These are phyloP conservation scores for Macadamia tetraphylla DNA, from an alignment of 164 flowering plant genomes.

Conservation along the genomic window DNA sequence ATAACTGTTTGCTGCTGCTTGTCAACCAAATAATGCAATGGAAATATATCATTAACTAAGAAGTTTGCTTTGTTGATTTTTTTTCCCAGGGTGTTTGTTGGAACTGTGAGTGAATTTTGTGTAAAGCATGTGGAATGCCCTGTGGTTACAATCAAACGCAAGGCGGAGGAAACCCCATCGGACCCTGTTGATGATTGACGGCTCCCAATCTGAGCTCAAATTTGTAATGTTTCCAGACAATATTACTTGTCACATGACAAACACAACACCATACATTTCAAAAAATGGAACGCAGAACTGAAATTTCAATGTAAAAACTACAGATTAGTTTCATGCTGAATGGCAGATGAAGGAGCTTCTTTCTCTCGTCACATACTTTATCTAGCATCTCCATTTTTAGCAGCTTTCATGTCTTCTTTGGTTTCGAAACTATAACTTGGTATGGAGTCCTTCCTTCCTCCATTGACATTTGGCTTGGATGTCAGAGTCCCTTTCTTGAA, in stretches of 20 bases:
- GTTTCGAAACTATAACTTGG: slow-evolving; percentile 11
- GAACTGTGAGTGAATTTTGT: slow-evolving; percentile 95
- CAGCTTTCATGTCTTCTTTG: slow-evolving; percentile 15
- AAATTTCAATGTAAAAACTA: neutral
- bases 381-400: slow-evolving; percentile 16
- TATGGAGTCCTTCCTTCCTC: slow-evolving; percentile 13
- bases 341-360: neutral
- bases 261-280: neutral
- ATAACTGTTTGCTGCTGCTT: neutral
- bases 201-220: neutral
- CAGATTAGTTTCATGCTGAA: neutral
- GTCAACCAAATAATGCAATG: neutral
- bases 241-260: neutral
- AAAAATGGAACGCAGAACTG: neutral
- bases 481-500: slow-evolving; percentile 29
- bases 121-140: slow-evolving; percentile 95
- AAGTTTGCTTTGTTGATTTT: neutral
- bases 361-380: slow-evolving; percentile 11
- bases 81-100: slow-evolving; percentile 83
- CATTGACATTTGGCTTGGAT: slow-evolving; percentile 15
- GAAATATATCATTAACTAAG: neutral
- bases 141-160: slow-evolving; percentile 77
- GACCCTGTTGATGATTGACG: slow-evolving; percentile 88
- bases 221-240: neutral
- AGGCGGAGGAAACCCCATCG: slow-evolving; percentile 61